phyloP scores from a whole-genome alignment of 2,329 filamentous ascomycete species.

The Apiospora saccharicola region DNA sequence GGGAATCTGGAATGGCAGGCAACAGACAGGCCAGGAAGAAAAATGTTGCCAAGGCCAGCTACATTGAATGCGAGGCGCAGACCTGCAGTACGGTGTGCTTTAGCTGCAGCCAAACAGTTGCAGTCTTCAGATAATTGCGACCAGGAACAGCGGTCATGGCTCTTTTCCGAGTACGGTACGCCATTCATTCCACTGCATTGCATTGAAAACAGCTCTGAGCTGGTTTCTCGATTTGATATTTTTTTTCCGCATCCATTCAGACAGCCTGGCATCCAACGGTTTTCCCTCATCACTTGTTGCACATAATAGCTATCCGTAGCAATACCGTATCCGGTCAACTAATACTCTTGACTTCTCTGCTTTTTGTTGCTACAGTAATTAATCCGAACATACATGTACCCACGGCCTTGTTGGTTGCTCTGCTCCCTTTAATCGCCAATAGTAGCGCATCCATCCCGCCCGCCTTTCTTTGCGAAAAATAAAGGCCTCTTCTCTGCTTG shows the following conservation, averaged over 20 bases:
- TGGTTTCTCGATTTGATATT: background rate
- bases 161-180: background rate
- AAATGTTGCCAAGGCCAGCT: background rate
- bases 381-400: background rate
- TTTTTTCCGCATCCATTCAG: background rate
- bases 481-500: background rate
- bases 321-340: background rate
- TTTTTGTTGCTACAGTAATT: background rate
- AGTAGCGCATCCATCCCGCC: conserved; percentile 12
- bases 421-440: background rate
- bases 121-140: background rate
- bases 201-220: background rate
- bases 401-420: background rate
- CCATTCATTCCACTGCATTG: background rate
- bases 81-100: background rate
- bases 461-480: conserved; percentile 2
- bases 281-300: background rate
- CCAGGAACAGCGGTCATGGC: background rate
- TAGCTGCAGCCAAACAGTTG: background rate
- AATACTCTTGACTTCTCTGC: background rate
- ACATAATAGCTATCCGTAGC: background rate
- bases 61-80: background rate
- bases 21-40: background rate
- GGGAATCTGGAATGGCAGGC: conserved; percentile 6
- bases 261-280: background rate